Conservation (phyloP, 257 asterid species). For the Ligustrum vulgare region DNA sequence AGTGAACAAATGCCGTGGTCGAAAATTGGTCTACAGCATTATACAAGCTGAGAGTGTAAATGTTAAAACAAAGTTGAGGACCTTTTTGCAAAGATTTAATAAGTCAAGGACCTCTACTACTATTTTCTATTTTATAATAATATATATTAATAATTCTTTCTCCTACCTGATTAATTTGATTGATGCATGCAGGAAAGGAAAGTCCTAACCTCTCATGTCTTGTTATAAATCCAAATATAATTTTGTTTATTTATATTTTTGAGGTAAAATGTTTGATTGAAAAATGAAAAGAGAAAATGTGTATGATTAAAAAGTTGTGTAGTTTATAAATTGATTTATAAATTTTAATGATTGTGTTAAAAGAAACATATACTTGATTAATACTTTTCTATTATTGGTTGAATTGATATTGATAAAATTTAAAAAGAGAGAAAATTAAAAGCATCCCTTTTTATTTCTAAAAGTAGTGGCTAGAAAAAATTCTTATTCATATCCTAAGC, state of each 20-base stretch:
- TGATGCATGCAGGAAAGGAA: background rate
- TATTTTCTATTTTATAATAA: no score
- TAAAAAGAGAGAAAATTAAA: background rate
- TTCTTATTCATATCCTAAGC: constrained; percentile 6
- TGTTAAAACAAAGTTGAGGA: background rate
- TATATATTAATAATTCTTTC: background rate
- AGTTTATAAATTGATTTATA: no score
- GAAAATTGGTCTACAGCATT: background rate
- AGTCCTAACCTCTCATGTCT: constrained; percentile 12
- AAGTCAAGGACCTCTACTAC: background rate
- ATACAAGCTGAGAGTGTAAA: background rate
- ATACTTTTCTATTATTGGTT: background rate
- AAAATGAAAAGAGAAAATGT: no score
- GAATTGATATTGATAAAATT: background rate
- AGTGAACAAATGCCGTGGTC: no score
- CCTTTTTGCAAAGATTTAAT: background rate
- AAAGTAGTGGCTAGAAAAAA: constrained; percentile 19
- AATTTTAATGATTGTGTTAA: no score
- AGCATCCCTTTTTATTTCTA: background rate
- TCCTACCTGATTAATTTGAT: background rate
- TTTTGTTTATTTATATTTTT: no score
- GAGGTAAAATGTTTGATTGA: no score
- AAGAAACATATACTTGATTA: no score
- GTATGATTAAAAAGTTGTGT: no score
- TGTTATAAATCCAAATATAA: background rate